These are phyloP conservation scores for Ziziphus jujuba DNA, from an alignment of 306 rosid species.

Conservation along the genomic window DNA sequence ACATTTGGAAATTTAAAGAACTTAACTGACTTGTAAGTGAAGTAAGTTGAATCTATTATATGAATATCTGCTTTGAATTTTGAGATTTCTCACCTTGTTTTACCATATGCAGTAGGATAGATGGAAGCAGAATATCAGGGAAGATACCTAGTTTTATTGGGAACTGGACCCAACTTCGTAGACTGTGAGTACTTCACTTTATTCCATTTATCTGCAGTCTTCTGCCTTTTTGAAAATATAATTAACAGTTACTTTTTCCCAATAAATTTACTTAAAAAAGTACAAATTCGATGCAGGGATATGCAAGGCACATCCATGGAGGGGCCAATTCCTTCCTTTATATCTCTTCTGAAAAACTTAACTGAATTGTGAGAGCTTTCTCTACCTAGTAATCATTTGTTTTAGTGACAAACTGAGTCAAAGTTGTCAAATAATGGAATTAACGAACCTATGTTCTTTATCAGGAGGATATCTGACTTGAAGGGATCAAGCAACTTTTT, in stretches of 20 bases:
- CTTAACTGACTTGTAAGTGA: conserved; percentile 60
- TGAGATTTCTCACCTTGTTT: neutral
- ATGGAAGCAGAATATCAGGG: conserved; percentile 64
- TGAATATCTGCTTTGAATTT: neutral
- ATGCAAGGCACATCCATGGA: conserved; percentile 80
- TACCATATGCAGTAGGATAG: conserved; percentile 59
- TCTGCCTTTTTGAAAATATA: conserved; percentile 1
- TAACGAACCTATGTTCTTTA: conserved; percentile 25
- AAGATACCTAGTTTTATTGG: conserved; percentile 64
- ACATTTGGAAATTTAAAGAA: conserved; percentile 53
- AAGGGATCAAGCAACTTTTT: conserved; percentile 45
- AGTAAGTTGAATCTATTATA: neutral
- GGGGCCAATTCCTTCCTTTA: conserved; percentile 57
- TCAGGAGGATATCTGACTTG: conserved; percentile 79
- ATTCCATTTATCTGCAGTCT: neutral
- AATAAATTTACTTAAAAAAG: neutral
- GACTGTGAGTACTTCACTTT: conserved; percentile 51
- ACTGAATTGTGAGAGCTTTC: conserved; percentile 44
- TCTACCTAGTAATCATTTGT: conserved; percentile 5
- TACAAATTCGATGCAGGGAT: conserved; percentile 41
- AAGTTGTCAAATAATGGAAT: neutral
- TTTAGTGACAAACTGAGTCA: neutral
- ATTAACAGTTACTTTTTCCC: neutral
- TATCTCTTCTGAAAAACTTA: conserved; percentile 45
- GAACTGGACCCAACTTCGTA: conserved; percentile 51